Evolutionary conservation across 306 rosid genomes (phyloP).

Genomic region (Prinsepia uniflora): DNA sequence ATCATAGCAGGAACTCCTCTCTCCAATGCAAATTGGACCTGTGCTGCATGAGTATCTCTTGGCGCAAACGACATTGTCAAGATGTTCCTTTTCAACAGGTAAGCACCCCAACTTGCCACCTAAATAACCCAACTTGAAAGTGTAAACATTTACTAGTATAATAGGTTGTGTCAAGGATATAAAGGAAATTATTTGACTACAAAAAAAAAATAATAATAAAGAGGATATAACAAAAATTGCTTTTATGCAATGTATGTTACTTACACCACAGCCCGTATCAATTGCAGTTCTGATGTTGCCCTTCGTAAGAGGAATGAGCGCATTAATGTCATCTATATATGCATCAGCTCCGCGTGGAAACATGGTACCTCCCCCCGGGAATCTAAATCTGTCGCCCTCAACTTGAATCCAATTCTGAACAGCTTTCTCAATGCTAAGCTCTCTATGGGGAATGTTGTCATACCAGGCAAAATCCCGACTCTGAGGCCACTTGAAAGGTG

Average conservation of each 20-base stretch:
- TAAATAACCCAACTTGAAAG: conserved; percentile 24
- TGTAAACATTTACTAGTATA: conserved; percentile 12
- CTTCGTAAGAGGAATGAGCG: conserved; percentile 67
- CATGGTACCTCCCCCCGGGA: conserved; percentile 98
- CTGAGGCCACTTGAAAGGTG: conserved; percentile 96
- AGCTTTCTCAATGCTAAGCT: conserved; percentile 92
- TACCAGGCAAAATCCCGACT: conserved; percentile 92
- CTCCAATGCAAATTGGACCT: conserved; percentile 92
- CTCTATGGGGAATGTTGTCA: conserved; percentile 88
- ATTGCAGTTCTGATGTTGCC: conserved; percentile 84
- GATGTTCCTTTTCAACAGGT: conserved; percentile 71
- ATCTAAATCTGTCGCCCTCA: conserved; percentile 78
- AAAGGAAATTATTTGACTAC: no score
- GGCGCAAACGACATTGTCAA: conserved; percentile 93
- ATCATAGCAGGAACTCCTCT: conserved; percentile 99
- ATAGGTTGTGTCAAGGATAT: no score
- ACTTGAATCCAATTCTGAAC: conserved; percentile 95
- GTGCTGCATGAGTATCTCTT: conserved; percentile 95
- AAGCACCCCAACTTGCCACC: conserved; percentile 99
- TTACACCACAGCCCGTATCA: conserved; percentile 99
- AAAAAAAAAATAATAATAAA: no score
- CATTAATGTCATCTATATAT: conserved; percentile 75
- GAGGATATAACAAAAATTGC: neutral
- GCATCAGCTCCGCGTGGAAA: conserved; percentile 96
- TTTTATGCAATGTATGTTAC: conserved; percentile 22